A percentile compares a stretch with the other conserved stretches of the same genome.
phyloP scores from a whole-genome alignment of 306 rosid species.

The Ormosia emarginata region DNA sequence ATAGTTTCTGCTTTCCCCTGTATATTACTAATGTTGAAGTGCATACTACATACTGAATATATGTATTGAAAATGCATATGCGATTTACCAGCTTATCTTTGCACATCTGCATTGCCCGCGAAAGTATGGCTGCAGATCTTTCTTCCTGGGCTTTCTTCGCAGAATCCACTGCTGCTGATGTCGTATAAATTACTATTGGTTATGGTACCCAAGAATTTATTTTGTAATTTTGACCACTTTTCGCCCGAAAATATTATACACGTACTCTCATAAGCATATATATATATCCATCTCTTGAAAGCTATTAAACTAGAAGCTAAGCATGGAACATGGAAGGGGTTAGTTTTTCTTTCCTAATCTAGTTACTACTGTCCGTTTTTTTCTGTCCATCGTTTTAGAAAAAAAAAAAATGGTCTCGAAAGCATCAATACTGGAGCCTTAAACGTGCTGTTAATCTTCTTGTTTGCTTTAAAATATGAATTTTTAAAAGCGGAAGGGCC shows the following conservation, averaged over 20 bases:
- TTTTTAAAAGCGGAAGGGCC: too few relatives aligned
- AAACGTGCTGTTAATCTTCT: too few relatives aligned
- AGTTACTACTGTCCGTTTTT: too few relatives aligned
- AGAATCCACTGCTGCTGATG: constrained; percentile 29
- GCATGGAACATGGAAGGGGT: too few relatives aligned
- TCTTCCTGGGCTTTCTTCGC: constrained; percentile 50
- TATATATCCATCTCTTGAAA: too few relatives aligned
- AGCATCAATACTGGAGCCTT: too few relatives aligned
- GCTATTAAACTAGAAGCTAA: too few relatives aligned
- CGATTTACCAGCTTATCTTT: constrained; percentile 38
- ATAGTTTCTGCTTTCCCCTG: constrained; percentile 52
- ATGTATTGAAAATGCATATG: background rate
- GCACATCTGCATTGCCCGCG: constrained; percentile 47
- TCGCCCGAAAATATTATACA: background rate
- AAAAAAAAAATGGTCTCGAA: too few relatives aligned
- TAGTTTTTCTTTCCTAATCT: too few relatives aligned
- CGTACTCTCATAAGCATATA: background rate
- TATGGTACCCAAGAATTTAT: background rate
- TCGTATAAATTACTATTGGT: constrained; percentile 22
- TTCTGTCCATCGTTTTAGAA: too few relatives aligned
- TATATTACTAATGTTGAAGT: background rate
- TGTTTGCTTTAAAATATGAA: too few relatives aligned
- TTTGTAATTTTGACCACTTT: background rate
- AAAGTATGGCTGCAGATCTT: constrained; percentile 19
- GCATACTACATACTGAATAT: background rate